phyloP scores from a whole-genome alignment of 2,329 filamentous ascomycete species.

The Aspergillus brasiliensis region DNA sequence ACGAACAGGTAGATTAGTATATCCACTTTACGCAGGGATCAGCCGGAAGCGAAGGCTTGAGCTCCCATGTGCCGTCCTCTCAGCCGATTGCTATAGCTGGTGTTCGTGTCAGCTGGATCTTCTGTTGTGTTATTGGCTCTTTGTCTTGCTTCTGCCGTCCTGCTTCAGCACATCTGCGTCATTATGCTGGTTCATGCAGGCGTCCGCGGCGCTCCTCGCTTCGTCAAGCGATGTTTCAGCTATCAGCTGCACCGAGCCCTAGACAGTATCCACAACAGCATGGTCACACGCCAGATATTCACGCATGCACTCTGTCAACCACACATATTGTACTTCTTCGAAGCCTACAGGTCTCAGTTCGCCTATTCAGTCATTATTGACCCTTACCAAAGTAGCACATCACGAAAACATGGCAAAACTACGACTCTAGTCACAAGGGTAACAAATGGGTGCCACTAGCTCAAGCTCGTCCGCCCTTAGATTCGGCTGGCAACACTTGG shows the following conservation, averaged over 20 bases:
- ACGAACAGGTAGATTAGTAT: background rate
- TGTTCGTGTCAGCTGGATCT: background rate
- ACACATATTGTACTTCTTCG: background rate
- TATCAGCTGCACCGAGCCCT: background rate
- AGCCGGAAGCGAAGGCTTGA: background rate
- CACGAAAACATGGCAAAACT: background rate
- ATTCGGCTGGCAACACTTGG: background rate
- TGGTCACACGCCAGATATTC: background rate
- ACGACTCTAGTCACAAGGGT: background rate
- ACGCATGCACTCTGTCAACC: background rate
- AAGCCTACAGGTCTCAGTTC: background rate
- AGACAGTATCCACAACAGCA: background rate
- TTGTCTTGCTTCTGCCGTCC: no score
- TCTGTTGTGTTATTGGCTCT: background rate
- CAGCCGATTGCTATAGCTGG: background rate
- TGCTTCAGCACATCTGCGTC: no score
- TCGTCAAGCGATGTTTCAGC: background rate
- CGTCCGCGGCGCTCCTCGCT: background rate
- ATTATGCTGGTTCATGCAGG: background rate
- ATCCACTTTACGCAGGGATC: background rate
- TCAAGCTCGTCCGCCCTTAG: background rate
- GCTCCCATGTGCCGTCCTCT: background rate
- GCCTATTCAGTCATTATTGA: background rate
- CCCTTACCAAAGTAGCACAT: background rate
- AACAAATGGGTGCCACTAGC: background rate